Conservation (phyloP, 2,329 filamentous ascomycete genomes). For the Ceratocystis papillata region DNA sequence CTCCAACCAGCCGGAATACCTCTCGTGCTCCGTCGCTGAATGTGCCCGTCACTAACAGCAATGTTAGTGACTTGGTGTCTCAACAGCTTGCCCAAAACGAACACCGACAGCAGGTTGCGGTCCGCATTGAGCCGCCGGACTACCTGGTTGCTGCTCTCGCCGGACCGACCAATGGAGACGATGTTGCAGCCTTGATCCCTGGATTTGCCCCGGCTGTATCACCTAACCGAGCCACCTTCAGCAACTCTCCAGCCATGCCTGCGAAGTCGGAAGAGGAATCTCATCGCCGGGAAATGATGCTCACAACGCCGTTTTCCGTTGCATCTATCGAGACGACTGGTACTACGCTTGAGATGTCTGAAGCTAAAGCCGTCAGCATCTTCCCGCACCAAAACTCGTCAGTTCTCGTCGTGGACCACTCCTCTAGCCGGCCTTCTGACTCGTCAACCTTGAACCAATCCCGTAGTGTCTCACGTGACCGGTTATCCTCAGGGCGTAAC, state of each 20-base stretch:
- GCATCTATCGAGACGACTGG: slow-evolving; percentile 50
- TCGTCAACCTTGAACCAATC: slow-evolving; percentile 32
- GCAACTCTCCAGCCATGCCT: background rate
- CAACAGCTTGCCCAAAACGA: slow-evolving; percentile 11
- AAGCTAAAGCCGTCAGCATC: slow-evolving; percentile 52
- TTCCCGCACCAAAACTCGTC: slow-evolving; percentile 56
- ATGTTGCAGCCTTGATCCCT: slow-evolving; percentile 12
- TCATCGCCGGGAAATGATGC: slow-evolving; percentile 21
- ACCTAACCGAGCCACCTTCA: background rate
- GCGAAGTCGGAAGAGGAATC: slow-evolving; percentile 17
- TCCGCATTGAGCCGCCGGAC: slow-evolving; percentile 28
- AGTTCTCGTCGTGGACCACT: slow-evolving; percentile 48
- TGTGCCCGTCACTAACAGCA: slow-evolving; percentile 41
- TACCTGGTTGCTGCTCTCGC: slow-evolving; percentile 27
- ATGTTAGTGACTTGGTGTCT: slow-evolving; percentile 28
- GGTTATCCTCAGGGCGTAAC: slow-evolving; percentile 11
- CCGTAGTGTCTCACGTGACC: slow-evolving; percentile 11
- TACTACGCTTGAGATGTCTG: slow-evolving; percentile 52
- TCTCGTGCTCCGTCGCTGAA: slow-evolving; percentile 48
- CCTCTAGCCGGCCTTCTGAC: slow-evolving; percentile 40
- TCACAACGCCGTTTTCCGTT: slow-evolving; percentile 46
- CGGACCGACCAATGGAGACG: background rate
- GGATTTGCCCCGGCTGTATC: slow-evolving; percentile 19
- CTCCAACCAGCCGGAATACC: slow-evolving; percentile 48
- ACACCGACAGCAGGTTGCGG: slow-evolving; percentile 21